phyloP scores from a whole-genome alignment of 2,329 filamentous ascomycete species.

The Aspergillus sp. region DNA sequence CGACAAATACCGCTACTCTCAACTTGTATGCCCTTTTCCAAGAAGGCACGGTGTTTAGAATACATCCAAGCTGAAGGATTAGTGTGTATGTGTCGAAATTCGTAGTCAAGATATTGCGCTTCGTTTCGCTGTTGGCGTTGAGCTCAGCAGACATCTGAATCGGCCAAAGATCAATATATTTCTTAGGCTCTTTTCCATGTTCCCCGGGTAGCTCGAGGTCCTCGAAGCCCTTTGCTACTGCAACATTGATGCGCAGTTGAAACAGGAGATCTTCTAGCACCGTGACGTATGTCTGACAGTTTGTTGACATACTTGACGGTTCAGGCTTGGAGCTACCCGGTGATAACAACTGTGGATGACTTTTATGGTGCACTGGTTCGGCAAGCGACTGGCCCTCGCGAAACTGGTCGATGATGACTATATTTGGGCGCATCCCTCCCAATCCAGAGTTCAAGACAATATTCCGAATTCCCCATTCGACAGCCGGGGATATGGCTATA shows the following conservation, averaged over 20 bases:
- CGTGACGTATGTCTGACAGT: constrained; percentile 72
- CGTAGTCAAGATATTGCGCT: constrained; percentile 70
- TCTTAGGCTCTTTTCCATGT: constrained; percentile 62
- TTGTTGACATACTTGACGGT: constrained; percentile 67
- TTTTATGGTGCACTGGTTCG: constrained; percentile 52
- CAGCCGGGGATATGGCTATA: constrained; percentile 75
- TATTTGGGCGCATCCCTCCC: constrained; percentile 86
- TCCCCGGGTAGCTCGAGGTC: constrained; percentile 68
- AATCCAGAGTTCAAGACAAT: constrained; percentile 77
- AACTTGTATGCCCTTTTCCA: constrained; percentile 74
- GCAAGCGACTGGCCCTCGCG: constrained; percentile 59
- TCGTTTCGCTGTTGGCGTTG: constrained; percentile 62
- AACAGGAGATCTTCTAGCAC: constrained; percentile 80
- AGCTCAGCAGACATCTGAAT: constrained; percentile 92
- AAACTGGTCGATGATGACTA: constrained; percentile 77
- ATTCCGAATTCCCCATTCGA: constrained; percentile 84
- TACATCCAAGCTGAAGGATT: constrained; percentile 84
- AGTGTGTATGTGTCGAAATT: constrained; percentile 90
- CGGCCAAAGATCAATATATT: constrained; percentile 85
- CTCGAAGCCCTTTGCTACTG: constrained; percentile 78
- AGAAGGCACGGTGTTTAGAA: constrained; percentile 74
- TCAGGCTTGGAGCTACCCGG: constrained; percentile 61
- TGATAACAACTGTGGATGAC: constrained; percentile 12
- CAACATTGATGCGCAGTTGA: constrained; percentile 77
- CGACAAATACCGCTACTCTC: constrained; percentile 82